phyloP scores from a whole-genome alignment of 2,329 filamentous ascomycete genomes.

The Microcyclospora pomicola region DNA sequence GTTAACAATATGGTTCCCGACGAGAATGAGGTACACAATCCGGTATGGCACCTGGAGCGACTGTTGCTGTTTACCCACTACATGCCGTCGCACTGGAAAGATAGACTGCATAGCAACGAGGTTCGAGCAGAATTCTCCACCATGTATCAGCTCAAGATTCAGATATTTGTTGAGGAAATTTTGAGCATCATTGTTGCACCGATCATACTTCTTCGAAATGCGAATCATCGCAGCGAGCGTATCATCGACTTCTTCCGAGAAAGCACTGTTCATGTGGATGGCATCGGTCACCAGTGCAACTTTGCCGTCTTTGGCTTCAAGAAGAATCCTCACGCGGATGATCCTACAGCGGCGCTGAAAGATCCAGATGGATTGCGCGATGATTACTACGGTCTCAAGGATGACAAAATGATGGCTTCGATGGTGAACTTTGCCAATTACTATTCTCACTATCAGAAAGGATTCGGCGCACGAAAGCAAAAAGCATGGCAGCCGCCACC shows the following conservation, averaged over 20 bases:
- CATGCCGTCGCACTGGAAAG: constrained; percentile 76
- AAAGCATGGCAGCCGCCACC: constrained; percentile 19
- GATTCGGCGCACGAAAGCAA: constrained; percentile 13
- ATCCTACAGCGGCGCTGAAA: constrained; percentile 22
- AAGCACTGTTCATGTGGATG: constrained; percentile 93
- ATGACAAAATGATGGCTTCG: constrained; percentile 96
- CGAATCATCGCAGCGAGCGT: constrained; percentile 79
- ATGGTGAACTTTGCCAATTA: constrained; percentile 92
- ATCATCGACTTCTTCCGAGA: constrained; percentile 97
- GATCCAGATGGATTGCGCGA: constrained; percentile 49
- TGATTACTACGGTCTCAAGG: constrained; percentile 88
- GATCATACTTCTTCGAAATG: constrained; percentile 70
- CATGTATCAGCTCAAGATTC: constrained; percentile 80
- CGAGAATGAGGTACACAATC: constrained; percentile 80
- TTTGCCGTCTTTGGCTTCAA: constrained; percentile 97
- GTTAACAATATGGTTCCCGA: constrained; percentile 70
- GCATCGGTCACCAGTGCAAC: constrained; percentile 88
- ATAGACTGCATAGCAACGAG: constrained; percentile 81
- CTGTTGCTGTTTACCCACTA: constrained; percentile 92
- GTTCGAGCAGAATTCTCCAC: constrained; percentile 81
- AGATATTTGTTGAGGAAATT: constrained; percentile 87
- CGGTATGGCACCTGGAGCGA: constrained; percentile 73
- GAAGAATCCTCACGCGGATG: constrained; percentile 47
- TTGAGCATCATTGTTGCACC: constrained; percentile 86
- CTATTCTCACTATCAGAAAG: constrained; percentile 39